Base-by-base conservation (phyloP, 2,329 filamentous ascomycete genomes). In the Fusarium azukiicola region DNA sequence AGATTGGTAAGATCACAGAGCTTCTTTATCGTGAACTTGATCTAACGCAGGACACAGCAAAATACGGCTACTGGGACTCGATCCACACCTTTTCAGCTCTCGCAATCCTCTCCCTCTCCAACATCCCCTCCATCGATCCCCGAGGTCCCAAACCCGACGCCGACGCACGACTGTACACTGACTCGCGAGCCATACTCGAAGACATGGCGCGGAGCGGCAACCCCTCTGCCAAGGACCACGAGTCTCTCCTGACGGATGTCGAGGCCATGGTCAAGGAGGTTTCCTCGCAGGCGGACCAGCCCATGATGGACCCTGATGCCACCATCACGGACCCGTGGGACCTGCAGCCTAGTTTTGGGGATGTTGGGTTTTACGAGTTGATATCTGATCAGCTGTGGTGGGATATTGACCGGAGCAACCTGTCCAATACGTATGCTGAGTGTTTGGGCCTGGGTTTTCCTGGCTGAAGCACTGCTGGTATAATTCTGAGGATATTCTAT, bases 31-130 rank as follows among this genome's bases (percentile, higher is more conserved):
- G 5, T 52, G 3, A 12, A 19, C 21, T 46, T 11, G 61, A 8
- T 14, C 70, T 73, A 61, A 75, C 66, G 8, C 5, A 1, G 36
- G 14, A 9, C 2, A 27, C 44, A 75, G 73, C 70, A 1, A 75
- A 69, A n/a, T 73, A 69, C 27, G 66, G 73, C 38, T 75, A 73
- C 50, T 73, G 64, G 64, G 73, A 75, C 23, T 73, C 73, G 9
- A 54, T 75, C 19, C 73, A 75, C n/a, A 64, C 69, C 36, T 75
- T 75, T 19, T 73, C 73, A 4, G 61, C 63, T 42, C 17, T 75
- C 4, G 70, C 70, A 14, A 73, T 73, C 27, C 27, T 75, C 13
- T 73, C 73, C 2, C 63, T 75, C 36, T 75, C 70, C 23, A 58
- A 69, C 40, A 69, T 75, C n/a, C 42, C 66, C 2, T 52, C 54